Conservation (phyloP, 768 basidiomycete species). For the Mycena galericulata region DNA sequence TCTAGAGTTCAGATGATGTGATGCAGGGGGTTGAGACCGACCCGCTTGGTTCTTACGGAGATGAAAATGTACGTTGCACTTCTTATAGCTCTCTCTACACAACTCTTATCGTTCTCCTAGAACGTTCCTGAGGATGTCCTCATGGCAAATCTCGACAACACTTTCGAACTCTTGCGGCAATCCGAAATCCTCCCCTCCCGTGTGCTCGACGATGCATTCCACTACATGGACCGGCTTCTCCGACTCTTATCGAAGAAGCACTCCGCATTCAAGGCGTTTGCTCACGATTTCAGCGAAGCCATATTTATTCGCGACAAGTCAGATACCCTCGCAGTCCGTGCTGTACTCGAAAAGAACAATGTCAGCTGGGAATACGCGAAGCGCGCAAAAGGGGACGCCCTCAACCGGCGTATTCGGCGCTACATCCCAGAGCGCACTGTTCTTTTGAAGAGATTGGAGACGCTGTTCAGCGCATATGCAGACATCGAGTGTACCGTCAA, state of each 20-base stretch:
- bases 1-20: background rate
- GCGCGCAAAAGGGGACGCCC: background rate
- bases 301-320: slow-evolving; percentile 2
- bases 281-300: slow-evolving; percentile 2
- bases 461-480: background rate
- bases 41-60: too few species aligned
- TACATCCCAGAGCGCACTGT: background rate
- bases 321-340: background rate
- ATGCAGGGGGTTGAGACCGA: background rate
- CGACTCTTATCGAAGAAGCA: slow-evolving; percentile 8
- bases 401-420: background rate
- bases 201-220: slow-evolving; percentile 11
- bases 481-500: background rate
- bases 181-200: background rate
- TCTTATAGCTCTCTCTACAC: background rate
- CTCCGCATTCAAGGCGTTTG: background rate
- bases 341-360: background rate
- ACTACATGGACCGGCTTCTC: slow-evolving; percentile 5
- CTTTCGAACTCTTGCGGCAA: background rate
- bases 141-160: background rate
- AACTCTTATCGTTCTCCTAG: background rate
- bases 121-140: background rate
- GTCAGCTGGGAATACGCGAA: background rate
- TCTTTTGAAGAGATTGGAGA: background rate
- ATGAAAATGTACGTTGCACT: too few species aligned